Conservation (phyloP, 805 yeast genomes). For the Yamadazyma nakazawae region DNA sequence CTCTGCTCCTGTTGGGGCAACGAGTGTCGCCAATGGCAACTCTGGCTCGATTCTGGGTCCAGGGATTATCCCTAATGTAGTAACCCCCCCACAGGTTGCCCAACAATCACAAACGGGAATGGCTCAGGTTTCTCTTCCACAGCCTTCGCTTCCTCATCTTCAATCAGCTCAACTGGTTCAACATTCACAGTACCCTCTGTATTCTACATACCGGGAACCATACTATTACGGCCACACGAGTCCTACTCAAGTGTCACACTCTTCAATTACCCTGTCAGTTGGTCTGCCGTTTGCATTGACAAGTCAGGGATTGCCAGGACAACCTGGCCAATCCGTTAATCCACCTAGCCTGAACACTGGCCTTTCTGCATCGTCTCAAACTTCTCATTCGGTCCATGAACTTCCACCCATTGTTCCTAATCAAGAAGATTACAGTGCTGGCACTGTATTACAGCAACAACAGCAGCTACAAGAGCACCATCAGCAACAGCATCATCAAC, state of each 20-base stretch:
- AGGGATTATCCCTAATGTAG: neutral
- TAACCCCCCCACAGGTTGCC: neutral
- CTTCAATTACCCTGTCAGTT: neutral
- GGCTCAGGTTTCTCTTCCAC: neutral
- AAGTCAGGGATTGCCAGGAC: neutral
- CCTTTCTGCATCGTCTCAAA: neutral
- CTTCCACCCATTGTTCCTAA: constrained; percentile 10
- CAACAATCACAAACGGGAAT: neutral
- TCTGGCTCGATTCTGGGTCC: neutral
- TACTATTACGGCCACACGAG: neutral
- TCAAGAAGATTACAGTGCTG: constrained; percentile 6
- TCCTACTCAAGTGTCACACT: neutral
- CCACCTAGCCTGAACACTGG: neutral
- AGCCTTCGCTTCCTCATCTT: neutral
- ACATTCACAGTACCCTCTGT: neutral
- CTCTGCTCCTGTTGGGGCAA: neutral
- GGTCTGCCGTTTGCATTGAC: neutral
- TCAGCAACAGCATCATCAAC: constrained; percentile 10
- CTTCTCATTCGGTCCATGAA: constrained; percentile 4
- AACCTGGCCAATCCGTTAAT: neutral
- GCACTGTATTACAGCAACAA: neutral
- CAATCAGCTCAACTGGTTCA: neutral
- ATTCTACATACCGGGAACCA: neutral
- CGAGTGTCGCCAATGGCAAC: neutral
- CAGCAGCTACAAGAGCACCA: constrained; percentile 11